Base-by-base conservation (phyloP, 352 stramenopile species). In the Elongisporangium undulatum region DNA sequence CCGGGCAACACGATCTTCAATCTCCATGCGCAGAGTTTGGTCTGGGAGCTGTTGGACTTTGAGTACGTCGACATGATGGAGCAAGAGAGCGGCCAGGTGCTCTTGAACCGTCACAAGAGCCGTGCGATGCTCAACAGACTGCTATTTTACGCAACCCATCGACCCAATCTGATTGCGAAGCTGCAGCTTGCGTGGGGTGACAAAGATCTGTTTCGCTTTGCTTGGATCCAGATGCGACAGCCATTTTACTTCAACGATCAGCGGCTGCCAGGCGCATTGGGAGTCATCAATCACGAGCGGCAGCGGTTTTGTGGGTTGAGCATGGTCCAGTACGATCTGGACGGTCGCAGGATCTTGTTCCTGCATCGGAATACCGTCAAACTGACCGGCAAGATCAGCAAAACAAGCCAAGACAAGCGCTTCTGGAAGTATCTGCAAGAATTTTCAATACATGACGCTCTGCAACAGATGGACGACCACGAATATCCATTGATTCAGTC, bases 311-410 rank as follows among this genome's bases (percentile, higher is more conserved):
- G 74, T 51, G 72, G 75, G 0, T 49, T 85, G 41, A 82, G 63
- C 41, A 85, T 85, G 66, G 71, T 81, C 22, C 75, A 85, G 56
- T 82, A 81, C 57, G 66, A 76, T 52, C 41, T 77, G 13, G 56
- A 70, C n/a, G 68, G 66, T 9, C 16, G 45, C 0, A 53, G 63
- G 15, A 75, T 82, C 51, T 55, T 79, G 12, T 85, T 85, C 45
- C 66, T 75, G 63, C 75, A 85, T 57, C 73, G 75, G 51, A 85
- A 85, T 49, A 82, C 71, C 4, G 69, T 86, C 55, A 90, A 90
- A 56, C 59, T 90, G n/a, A 85, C 71, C 16, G 83, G 80, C 0
- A 38, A 38, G 8, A 48, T 50, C 39, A 64, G 41, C 3, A 38
- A 38, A 22, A 48, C 52, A 38, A 66, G 41, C 3, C 23, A 45